These are phyloP conservation scores for Plasmodium chabaudi DNA, from an alignment of 169 alveolate species.

Conservation along the genomic window DNA sequence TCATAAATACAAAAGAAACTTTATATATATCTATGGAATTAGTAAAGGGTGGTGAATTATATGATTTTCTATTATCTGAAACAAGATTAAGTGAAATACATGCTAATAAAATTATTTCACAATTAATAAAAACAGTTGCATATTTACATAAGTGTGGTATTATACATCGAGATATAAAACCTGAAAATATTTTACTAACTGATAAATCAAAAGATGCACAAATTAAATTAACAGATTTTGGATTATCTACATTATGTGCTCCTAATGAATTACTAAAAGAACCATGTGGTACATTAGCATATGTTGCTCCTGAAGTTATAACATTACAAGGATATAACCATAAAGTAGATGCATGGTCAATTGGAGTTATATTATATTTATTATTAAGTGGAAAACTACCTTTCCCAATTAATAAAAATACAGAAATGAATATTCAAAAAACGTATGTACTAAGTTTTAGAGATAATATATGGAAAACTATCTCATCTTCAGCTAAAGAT, in stretches of 20 bases:
- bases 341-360: conserved; percentile 93
- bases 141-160: conserved; percentile 96
- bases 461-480: conserved; percentile 86
- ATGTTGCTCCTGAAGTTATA: conserved; percentile 94
- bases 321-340: conserved; percentile 92
- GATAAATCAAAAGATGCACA: conserved; percentile 92
- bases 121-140: conserved; percentile 93
- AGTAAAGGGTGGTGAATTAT: conserved; percentile 92
- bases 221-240: conserved; percentile 96
- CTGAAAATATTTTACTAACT: conserved; percentile 95
- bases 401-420: conserved; percentile 87
- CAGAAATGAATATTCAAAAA: conserved; percentile 72
- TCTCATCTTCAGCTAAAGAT: conserved; percentile 88
- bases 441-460: conserved; percentile 83
- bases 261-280: conserved; percentile 90
- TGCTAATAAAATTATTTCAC: conserved; percentile 90
- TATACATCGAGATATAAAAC: conserved; percentile 97
- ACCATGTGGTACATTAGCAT: conserved; percentile 94
- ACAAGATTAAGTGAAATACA: conserved; percentile 86
- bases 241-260: conserved; percentile 91
- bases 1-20: conserved; percentile 88
- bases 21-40: conserved; percentile 92
- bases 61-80: conserved; percentile 82
- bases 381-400: conserved; percentile 92
- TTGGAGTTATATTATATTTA: conserved; percentile 92